Conservation (phyloP, 108 stramenopile species). For the Nitzschia sp. region DNA sequence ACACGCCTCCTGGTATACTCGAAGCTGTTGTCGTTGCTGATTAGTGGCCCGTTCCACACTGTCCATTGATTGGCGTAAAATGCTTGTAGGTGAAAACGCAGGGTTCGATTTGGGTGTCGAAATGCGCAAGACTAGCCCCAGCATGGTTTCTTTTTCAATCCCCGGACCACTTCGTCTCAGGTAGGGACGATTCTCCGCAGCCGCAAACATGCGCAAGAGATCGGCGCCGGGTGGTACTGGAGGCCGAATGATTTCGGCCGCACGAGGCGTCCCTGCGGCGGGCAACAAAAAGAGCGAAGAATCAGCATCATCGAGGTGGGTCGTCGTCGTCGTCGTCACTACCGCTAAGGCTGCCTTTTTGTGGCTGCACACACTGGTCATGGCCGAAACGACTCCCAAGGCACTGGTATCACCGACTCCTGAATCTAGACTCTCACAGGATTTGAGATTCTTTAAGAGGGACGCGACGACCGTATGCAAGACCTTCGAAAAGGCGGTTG, state of each 20-base stretch:
- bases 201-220: slow-evolving; percentile 4
- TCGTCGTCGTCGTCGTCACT: too few species aligned
- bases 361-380: slow-evolving; percentile 64
- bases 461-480: slow-evolving; percentile 40
- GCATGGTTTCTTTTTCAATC: slow-evolving; percentile 75
- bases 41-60: slow-evolving; percentile 51
- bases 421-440: slow-evolving; percentile 50
- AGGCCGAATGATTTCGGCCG: slow-evolving; percentile 54
- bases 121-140: slow-evolving; percentile 67
- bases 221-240: slow-evolving; percentile 24
- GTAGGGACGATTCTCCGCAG: slow-evolving; percentile 40
- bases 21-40: slow-evolving; percentile 60
- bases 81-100: slow-evolving; percentile 38
- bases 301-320: slow-evolving; percentile 40
- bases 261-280: slow-evolving; percentile 48
- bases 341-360: slow-evolving; percentile 67
- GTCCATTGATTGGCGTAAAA: slow-evolving; percentile 44
- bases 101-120: slow-evolving; percentile 65
- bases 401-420: slow-evolving; percentile 36
- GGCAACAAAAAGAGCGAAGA: slow-evolving; percentile 61
- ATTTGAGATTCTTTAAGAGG: slow-evolving; percentile 37
- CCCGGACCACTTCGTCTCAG: slow-evolving; percentile 73
- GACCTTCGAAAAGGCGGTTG: slow-evolving; percentile 44
- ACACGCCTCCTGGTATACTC: slow-evolving; percentile 63
- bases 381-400: slow-evolving; percentile 55